Evolutionary conservation across 1,139 yeast genomes (phyloP).

Genomic region (Diutina sp.): DNA sequence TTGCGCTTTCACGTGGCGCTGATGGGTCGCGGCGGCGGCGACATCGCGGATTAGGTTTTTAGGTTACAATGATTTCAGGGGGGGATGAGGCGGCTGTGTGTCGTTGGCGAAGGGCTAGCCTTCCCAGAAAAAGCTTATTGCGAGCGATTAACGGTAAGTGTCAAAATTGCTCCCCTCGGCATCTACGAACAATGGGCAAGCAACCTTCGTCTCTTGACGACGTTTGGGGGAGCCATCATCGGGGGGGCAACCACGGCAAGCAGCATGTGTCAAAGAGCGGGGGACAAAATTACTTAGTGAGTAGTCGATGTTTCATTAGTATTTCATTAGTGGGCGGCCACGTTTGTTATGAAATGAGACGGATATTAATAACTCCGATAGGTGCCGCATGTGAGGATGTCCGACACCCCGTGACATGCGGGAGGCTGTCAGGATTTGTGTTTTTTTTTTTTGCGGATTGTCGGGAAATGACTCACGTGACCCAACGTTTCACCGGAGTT

Average conservation of each 20-base stretch:
- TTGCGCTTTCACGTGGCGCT: not conserved
- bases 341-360: too few relatives aligned
- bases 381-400: not conserved
- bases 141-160: not conserved
- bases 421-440: not conserved
- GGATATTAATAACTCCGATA: not conserved
- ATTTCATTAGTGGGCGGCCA: too few relatives aligned
- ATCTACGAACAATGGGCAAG: not conserved
- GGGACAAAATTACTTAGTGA: too few relatives aligned
- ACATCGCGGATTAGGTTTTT: not conserved
- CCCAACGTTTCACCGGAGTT: not conserved
- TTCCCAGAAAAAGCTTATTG: not conserved
- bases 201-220: not conserved
- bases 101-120: not conserved
- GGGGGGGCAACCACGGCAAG: too few relatives aligned
- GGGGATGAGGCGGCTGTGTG: not conserved
- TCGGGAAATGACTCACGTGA: not conserved
- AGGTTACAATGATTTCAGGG: not conserved
- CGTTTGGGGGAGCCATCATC: too few relatives aligned
- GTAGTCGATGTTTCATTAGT: too few relatives aligned
- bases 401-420: not conserved
- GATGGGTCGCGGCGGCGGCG: not conserved
- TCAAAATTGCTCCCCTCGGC: not conserved
- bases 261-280: too few relatives aligned
- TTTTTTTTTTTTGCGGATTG: not conserved